Base-by-base conservation (phyloP, 345 rosid species). In the Noccaea caerulescens region DNA sequence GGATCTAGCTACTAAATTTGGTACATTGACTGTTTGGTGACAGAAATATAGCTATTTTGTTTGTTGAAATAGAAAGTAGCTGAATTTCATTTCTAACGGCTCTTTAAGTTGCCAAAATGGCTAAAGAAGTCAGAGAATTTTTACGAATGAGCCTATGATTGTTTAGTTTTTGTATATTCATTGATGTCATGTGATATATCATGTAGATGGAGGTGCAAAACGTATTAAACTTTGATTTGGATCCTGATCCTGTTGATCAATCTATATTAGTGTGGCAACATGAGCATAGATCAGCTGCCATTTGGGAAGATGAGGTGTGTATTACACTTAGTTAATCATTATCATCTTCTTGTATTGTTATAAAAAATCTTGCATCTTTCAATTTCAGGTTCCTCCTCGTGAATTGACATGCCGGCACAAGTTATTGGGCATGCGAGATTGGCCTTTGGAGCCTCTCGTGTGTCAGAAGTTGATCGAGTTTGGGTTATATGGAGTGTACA, bases 401-500 rank as follows among this genome's bases (percentile, higher is more conserved):
- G 80, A 77, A 59, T 6, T 77, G 58, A 77, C 80, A 58, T 77
- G 80, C 3, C 68, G 80, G 23, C 80, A 77, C 63, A 77, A 77
- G 20, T 59, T 77, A 52, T 37, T 77, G 20, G 80, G 80, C 9
- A 77, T 77, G 80, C 69, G 80, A 65, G 80, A 77, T 59, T 77
- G 80, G 80, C 80, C 80, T 10, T 33, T 77, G 43, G 68, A 77
- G 1, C 69, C 77, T 71, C 76, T 58, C 3, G 69, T 77, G 39
- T 77, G 80, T 77, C 76, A n/a, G n/a, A 72, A 71, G 30, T n/a
- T 77, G 56, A 77, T 77, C 1, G 64, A 77, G 30, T 77, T 77
- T 65, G 80, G 80, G 0, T 58, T 77, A 0, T 77, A 64, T 38
- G 80, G 80, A 77, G 92, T 87, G 32, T 86, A 89, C 75, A 83